Conservation (phyloP, 2,329 filamentous ascomycete species). For the Decorospora gaudefroyi region DNA sequence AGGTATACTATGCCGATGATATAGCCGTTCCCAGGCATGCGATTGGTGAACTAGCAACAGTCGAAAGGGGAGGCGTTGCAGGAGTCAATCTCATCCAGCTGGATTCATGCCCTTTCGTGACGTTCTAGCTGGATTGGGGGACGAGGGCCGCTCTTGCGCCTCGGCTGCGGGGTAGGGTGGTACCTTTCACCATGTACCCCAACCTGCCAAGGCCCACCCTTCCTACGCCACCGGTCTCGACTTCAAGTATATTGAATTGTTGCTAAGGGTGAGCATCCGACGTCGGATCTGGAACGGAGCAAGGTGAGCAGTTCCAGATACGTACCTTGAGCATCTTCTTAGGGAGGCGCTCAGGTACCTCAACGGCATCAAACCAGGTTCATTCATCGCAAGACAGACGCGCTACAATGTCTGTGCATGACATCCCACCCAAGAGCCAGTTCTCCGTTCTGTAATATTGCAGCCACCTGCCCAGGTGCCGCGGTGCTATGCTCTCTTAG, state of each 20-base stretch:
- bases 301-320: too few relatives aligned
- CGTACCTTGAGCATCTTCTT: too few relatives aligned
- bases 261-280: constrained; percentile 3
- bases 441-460: too few relatives aligned
- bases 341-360: too few relatives aligned
- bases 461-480: too few relatives aligned
- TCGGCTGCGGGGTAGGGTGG: constrained; percentile 7
- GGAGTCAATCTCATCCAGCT: not conserved
- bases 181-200: not conserved
- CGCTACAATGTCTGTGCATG: too few relatives aligned
- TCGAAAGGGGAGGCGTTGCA: constrained; percentile 1
- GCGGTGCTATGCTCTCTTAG: too few relatives aligned
- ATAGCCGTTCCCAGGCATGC: too few relatives aligned
- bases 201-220: not conserved
- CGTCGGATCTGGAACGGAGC: not conserved
- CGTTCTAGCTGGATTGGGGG: constrained; percentile 9
- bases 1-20: too few relatives aligned
- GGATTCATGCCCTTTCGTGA: constrained; percentile 5
- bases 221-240: constrained; percentile 1
- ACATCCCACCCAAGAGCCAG: too few relatives aligned
- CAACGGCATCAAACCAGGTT: too few relatives aligned
- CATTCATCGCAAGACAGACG: too few relatives aligned
- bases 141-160: constrained; percentile 1
- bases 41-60: constrained; percentile 3
- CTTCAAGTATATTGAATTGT: constrained; percentile 4